Evolutionary conservation across 305 asterid genomes (phyloP).

Genomic region (Fraxinus angustifolia): DNA sequence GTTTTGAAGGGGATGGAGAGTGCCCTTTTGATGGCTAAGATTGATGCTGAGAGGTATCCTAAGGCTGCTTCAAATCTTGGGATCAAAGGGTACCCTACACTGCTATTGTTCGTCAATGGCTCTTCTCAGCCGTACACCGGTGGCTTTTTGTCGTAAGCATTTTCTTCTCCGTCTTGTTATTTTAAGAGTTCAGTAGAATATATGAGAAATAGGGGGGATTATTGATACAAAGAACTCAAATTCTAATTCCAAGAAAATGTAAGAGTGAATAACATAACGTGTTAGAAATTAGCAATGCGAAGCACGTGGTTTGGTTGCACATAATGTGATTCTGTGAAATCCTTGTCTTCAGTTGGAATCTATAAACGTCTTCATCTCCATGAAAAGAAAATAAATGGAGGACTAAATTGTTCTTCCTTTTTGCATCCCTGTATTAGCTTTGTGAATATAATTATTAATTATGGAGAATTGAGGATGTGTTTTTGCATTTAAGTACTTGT

Average conservation of each 20-base stretch:
- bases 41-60: conserved; percentile 80
- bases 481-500: conserved; percentile 11
- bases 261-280: background rate
- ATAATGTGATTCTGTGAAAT: background rate
- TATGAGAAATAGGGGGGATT: background rate
- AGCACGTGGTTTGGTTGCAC: background rate
- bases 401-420: background rate
- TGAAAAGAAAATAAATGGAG: background rate
- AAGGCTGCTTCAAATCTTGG: conserved; percentile 65
- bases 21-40: conserved; percentile 64
- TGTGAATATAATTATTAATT: background rate
- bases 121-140: conserved; percentile 76
- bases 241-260: background rate
- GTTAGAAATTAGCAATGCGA: background rate
- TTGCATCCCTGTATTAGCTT: background rate
- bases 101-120: conserved; percentile 75
- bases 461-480: background rate
- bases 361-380: background rate
- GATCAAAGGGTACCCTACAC: conserved; percentile 80
- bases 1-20: conserved; percentile 60
- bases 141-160: conserved; percentile 79
- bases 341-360: background rate
- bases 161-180: background rate
- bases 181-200: background rate
- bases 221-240: background rate